A percentile compares a stretch with the other conserved stretches of the same genome.
phyloP scores from a whole-genome alignment of 352 stramenopile species.

The Globisporangium paddicum region DNA sequence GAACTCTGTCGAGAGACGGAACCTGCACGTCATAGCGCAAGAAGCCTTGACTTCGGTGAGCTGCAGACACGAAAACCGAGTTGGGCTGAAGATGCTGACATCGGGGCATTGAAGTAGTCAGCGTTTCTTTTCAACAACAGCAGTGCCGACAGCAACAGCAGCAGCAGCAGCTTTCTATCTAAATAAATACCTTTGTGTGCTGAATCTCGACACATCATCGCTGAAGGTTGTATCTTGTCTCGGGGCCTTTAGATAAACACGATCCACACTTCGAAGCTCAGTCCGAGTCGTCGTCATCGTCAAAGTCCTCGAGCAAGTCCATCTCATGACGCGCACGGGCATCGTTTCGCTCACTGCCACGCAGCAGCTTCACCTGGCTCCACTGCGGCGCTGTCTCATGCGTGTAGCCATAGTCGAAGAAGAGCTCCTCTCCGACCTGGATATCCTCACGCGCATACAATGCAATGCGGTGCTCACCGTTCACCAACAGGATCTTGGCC shows the following conservation, averaged over 20 bases:
- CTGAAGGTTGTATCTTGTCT: not conserved
- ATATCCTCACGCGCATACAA: constrained; percentile 90
- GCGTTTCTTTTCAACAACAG: not conserved
- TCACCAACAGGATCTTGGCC: constrained; percentile 77
- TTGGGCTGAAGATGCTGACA: not conserved
- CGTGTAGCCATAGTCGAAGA: constrained; percentile 80
- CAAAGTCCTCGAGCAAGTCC: constrained; percentile 8
- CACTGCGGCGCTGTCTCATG: constrained; percentile 56
- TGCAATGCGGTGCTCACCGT: constrained; percentile 89
- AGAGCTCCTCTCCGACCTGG: constrained; percentile 68
- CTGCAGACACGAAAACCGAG: not conserved
- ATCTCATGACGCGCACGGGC: not conserved
- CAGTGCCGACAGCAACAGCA: not conserved
- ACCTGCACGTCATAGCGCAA: not conserved
- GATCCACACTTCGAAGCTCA: not conserved
- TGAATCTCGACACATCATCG: not conserved
- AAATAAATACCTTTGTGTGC: constrained; percentile 2
- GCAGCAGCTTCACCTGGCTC: constrained; percentile 31
- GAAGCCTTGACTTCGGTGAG: not conserved
- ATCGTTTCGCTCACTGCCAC: constrained; percentile 4
- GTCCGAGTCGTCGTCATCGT: constrained; percentile 9
- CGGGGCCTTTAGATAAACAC: not conserved
- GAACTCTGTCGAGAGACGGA: no score
- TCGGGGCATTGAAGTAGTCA: not conserved
- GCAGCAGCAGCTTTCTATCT: constrained; percentile 5